Evolutionary conservation across 2,329 filamentous ascomycete species (phyloP).

Genomic region (Aspergillus sp.): DNA sequence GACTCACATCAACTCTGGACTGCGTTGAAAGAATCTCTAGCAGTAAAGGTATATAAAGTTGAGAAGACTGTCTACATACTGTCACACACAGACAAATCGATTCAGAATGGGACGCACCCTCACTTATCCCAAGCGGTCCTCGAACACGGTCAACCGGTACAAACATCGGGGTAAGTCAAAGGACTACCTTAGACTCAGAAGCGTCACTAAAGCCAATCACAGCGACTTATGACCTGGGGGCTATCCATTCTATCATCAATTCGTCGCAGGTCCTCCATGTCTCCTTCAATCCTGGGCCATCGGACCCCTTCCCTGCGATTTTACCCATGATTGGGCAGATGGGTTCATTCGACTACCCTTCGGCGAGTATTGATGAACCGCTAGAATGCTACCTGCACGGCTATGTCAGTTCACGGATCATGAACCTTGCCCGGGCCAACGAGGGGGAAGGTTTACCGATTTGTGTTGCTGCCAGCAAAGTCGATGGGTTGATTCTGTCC

Average conservation of each 20-base stretch:
- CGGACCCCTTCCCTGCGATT: slow-evolving; percentile 70
- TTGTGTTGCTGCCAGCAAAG: slow-evolving; percentile 68
- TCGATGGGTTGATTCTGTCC: slow-evolving; percentile 78
- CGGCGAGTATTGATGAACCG: slow-evolving; percentile 60
- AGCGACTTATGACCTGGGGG: slow-evolving; percentile 70
- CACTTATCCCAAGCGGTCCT: slow-evolving; percentile 61
- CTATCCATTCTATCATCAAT: slow-evolving; percentile 76
- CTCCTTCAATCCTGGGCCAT: slow-evolving; percentile 65
- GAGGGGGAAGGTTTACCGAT: slow-evolving; percentile 62
- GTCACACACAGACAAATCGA: neutral
- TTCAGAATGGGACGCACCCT: slow-evolving; percentile 41
- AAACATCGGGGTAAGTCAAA: slow-evolving; percentile 57
- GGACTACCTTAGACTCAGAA: neutral
- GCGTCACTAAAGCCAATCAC: slow-evolving; percentile 11
- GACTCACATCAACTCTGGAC: neutral
- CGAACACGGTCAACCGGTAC: slow-evolving; percentile 67
- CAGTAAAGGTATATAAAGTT: too few species aligned
- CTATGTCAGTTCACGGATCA: slow-evolving; percentile 75
- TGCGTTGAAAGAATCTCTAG: too few species aligned
- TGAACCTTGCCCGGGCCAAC: slow-evolving; percentile 59
- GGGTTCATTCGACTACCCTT: slow-evolving; percentile 67
- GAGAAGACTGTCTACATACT: too few species aligned
- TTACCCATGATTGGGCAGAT: slow-evolving; percentile 86
- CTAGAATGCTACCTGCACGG: slow-evolving; percentile 80
- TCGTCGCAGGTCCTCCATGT: slow-evolving; percentile 72